Evolutionary conservation across 305 asterid species (phyloP), one percentile per base, ranked within the genome.

Genomic region (Euphrasia arctica): DNA sequence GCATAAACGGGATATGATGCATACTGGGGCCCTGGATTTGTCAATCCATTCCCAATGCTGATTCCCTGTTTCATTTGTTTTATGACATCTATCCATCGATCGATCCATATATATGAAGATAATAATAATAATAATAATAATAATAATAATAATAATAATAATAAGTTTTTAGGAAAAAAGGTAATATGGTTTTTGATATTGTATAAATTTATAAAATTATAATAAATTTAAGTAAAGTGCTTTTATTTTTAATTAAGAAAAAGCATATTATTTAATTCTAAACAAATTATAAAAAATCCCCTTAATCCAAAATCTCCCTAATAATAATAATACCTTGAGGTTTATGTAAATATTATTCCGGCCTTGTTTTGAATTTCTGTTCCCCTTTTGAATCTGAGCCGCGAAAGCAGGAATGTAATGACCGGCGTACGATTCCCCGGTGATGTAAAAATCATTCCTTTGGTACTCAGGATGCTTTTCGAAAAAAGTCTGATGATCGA

Each of bases 351-450:
- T 62, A 66, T 72, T 27, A 9, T 7, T 3, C 71, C 70, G 15
- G 9, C 63, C 65, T 55, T 65, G 78, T 48, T 80, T 83, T 50
- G 74, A 82, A 28, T 62, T 76, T 74, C 61, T 39, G 45, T 39
- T 39, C 11, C 45, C 45, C 45, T 8, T 39, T 39, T 39, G 45
- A 39, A 83, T 62, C 42, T 79, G 66, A 57, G 76, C 61, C 27
- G 84, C 70, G 36, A 63, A 63, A 55, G 85, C 84, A 14, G 88
- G 88, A 45, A 81, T 84, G 50, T 81, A 81, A 43, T 84, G 87
- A 6, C 85, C 87, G 9, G 85, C 87, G 62, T 48, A 48, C 13
- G 91, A 82, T 71, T 84, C 88, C 63, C 91, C 91, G 32, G 84
- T 84, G n/a, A 84, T 78, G 51, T 45, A 45, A 45, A 45, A 84